Evolutionary conservation across 768 basidiomycete species (phyloP), one percentile per base, ranked within the genome.

Genomic region (Boletus sp.): DNA sequence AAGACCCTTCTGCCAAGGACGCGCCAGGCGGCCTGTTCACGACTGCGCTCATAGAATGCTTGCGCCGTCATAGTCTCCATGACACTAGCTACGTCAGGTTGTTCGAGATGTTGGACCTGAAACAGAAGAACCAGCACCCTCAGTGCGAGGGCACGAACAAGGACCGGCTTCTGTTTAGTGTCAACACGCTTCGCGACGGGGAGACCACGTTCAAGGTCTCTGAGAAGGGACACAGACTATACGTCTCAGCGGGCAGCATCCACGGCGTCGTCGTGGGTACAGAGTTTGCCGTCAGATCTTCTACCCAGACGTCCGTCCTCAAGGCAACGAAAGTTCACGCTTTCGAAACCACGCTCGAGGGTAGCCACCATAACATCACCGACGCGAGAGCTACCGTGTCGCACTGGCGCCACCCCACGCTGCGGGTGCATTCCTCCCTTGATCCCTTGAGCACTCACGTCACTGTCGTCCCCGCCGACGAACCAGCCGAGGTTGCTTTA

Each of bases 71-170:
- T 27, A 52, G 47, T 29, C 40, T 54, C 7, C 52, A 59, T 15
- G 55, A 62, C 15, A 64, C 63, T 8, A 64, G 25, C 37, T 62
- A 64, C 13, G 29, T 17, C 35, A 45, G 8, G 19, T 23, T 64
- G 15, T 53, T 52, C 41, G 60, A 59, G 41, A 53, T 4, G 39
- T 8, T 64, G 51, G 43, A 55, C 25, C 15, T 65, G 4, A 59
- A 47, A 21, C 7, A 43, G 0, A 19, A 17, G 14, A 4, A 9
- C 0, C 63, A 65, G 25, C 53, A 65, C 43, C 63, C 60, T 25
- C 64, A 59, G 14, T 65, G 64, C 35, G 57, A 62, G 37, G 63
- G 63, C 1, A 23, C 15, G 30, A 56, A 64, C 27, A 62, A 14
- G 41, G 35, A 57, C 11, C 41, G 64, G 3, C 45, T 64, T 2